Base-by-base conservation (phyloP, 108 stramenopile species). In the Cyclotella kingstonii region DNA sequence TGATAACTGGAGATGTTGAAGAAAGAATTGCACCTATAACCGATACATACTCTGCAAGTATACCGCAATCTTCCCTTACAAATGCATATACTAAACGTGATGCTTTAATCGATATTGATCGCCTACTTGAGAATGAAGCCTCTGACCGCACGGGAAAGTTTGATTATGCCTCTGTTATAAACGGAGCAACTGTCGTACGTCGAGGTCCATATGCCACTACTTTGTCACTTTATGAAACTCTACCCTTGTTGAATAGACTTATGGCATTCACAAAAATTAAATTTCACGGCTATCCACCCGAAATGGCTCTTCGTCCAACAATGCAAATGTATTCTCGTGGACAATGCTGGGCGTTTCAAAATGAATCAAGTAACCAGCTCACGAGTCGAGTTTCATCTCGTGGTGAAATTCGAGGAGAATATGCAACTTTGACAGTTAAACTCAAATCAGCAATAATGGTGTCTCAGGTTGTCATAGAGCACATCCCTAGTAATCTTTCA, bases 281-380 rank as follows among this genome's bases (percentile, higher is more conserved):
- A 10, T 92, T 89, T 41, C 89, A 89, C 53, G 91, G 91, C 18
- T 75, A 87, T 62, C 85, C 85, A 19, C 86, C 91, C 25, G 87
- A 89, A 53, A 84, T 80, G 18, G 87, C 91, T 4, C 50, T 92
- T 38, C 57, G 63, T 33, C 83, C 87, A n/a, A 83, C 87, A 14
- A 70, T 68, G 52, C 82, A 85, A 0, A 56, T 56, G 14, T 22
- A 84, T 50, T 56, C 84, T 1, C 53, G 81, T 39, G 91, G 91
- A 29, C 86, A 92, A 61, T 92, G 91, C 53, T 92, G 91, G 91
- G 81, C 91, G 4, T 88, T 91, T 47, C 45, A 70, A 54, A 57
- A 75, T 28, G 69, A 78, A 54, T 42, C 48, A 42, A 14, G 53
- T 26, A 36, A 34, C 36, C 42, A 27, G 21, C 53, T 39, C 0